Conservation (phyloP, 352 stramenopile genomes). For the Phytophthora europaea region DNA sequence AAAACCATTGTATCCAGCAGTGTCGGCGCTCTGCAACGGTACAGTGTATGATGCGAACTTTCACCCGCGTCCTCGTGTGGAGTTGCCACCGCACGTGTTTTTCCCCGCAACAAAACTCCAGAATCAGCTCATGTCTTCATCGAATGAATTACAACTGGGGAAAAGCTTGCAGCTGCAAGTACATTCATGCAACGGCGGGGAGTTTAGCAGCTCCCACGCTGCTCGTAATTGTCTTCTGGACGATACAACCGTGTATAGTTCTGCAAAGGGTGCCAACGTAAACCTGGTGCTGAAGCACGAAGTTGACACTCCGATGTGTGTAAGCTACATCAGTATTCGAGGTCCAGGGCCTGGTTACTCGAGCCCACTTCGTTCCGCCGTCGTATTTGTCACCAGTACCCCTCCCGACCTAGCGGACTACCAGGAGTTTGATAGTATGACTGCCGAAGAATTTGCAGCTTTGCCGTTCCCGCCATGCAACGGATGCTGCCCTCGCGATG, state of each 20-base stretch:
- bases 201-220: constrained; percentile 81
- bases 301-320: constrained; percentile 82
- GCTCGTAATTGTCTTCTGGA: constrained; percentile 80
- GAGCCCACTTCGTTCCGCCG: constrained; percentile 67
- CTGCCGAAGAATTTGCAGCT: constrained; percentile 78
- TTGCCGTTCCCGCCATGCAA: constrained; percentile 74
- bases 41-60: constrained; percentile 75
- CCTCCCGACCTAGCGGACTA: constrained; percentile 61
- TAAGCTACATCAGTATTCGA: constrained; percentile 79
- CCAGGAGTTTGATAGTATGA: constrained; percentile 75
- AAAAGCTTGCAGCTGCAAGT: constrained; percentile 80
- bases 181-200: constrained; percentile 76
- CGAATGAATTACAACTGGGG: constrained; percentile 76
- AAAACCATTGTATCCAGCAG: constrained; percentile 59
- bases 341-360: constrained; percentile 84
- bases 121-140: constrained; percentile 56
- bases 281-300: constrained; percentile 86
- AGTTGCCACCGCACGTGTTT: constrained; percentile 60
- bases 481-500: constrained; percentile 60
- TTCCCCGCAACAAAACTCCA: constrained; percentile 41
- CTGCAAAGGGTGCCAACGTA: constrained; percentile 73
- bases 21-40: constrained; percentile 81
- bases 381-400: constrained; percentile 80
- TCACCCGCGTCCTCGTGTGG: constrained; percentile 58
- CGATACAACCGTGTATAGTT: constrained; percentile 87